Evolutionary conservation across 345 rosid species (phyloP), one percentile per base, ranked within the genome.

Genomic region (Murraya paniculata): DNA sequence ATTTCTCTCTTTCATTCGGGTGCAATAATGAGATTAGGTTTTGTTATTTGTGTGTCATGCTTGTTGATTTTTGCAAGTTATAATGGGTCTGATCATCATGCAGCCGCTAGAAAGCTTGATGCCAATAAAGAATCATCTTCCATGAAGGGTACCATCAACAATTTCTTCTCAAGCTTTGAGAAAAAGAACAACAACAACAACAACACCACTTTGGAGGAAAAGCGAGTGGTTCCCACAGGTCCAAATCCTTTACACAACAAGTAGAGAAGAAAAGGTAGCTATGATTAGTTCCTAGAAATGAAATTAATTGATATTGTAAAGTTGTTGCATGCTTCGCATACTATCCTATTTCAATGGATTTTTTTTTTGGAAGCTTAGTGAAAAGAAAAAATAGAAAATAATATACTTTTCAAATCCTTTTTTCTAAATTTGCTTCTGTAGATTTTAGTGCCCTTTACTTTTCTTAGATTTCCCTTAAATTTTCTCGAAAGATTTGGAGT

Each of bases 201-300:
- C 48, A 56, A 57, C 76, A 16, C 55, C 50, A 18, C 72, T 38
- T 25, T 45, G 13, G 79, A 80, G n/a, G 80, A 76, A 31, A 72
- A 78, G 67, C 66, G 86, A 78, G 75, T 81, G 2, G 76, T 84
- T 53, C 86, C 86, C 25, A 78, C 86, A 0, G 86, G 86, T 72
- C 78, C 86, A 55, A 84, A 84, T 76, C 86, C 86, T 2, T 73
- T 84, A 16, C 86, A 81, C 62, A 84, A 84, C 81, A 53, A 71
- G 75, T 77, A 77, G 80, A 45, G 45, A 21, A 60, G 13, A 73
- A 27, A 41, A 73, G 58, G 61, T 53, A 53, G 57, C 22, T 53
- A 53, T 45, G 22, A 16, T 53, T 53, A 45, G 13, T 13, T 53
- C 2, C 57, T 53, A 53, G 21, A 53, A 14, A 19, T 14, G 57